Evolutionary conservation across 345 rosid species (phyloP).

Genomic region (Anacardium occidentale): DNA sequence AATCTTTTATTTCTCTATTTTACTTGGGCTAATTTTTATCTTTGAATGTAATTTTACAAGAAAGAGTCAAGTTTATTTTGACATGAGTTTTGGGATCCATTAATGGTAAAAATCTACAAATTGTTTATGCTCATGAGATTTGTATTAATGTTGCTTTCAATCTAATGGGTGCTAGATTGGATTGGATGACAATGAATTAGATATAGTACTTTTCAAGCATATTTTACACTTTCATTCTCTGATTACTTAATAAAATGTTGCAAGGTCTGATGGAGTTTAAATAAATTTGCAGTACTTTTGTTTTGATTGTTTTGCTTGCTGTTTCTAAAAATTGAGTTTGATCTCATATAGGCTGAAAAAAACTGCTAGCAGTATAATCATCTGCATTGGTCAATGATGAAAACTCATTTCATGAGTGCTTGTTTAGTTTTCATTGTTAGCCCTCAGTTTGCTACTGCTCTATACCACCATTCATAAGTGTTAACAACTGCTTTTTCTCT

Average conservation of each 20-base stretch:
- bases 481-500: background rate
- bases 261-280: background rate
- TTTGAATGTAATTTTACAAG: background rate
- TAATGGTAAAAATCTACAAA: background rate
- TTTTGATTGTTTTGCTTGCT: background rate
- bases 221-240: background rate
- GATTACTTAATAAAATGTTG: background rate
- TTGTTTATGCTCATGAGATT: background rate
- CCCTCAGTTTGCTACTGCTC: constrained; percentile 14
- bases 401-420: background rate
- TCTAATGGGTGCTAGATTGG: too few species aligned
- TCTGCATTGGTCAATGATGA: constrained; percentile 9
- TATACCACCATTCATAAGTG: constrained; percentile 1
- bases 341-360: background rate
- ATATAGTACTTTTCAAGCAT: too few species aligned
- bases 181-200: too few species aligned
- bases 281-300: background rate
- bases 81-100: too few species aligned
- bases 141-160: background rate
- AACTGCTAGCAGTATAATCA: background rate
- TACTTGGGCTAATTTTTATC: background rate
- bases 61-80: background rate
- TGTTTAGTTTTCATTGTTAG: constrained; percentile 13
- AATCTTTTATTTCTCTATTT: background rate
- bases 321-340: background rate